These are phyloP conservation scores for Rhodotorula glutinis DNA, from an alignment of 1,284 basidiomycete species.

Conservation along the genomic window DNA sequence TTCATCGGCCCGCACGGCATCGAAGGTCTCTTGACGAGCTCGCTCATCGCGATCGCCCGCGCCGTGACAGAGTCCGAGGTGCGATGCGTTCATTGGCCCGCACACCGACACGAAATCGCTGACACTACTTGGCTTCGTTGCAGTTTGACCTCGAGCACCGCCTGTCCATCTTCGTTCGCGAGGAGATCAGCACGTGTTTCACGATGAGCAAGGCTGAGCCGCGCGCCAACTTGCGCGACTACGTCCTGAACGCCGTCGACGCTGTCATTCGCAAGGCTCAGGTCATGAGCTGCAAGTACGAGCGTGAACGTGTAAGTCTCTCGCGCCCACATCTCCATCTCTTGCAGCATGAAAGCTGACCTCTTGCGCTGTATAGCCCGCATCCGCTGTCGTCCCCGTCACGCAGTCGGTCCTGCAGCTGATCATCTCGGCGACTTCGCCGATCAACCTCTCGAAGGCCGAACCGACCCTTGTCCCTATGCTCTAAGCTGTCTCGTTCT, in stretches of 20 bases:
- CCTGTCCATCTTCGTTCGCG: slow-evolving; percentile 82
- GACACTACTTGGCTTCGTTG: neutral
- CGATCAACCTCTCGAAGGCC: slow-evolving; percentile 57
- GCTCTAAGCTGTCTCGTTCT: slow-evolving; percentile 1
- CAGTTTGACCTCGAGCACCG: slow-evolving; percentile 85
- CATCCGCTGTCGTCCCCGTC: slow-evolving; percentile 57
- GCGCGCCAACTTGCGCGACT: slow-evolving; percentile 59
- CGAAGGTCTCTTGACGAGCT: slow-evolving; percentile 82
- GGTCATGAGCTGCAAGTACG: slow-evolving; percentile 75
- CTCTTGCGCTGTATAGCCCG: slow-evolving; percentile 40
- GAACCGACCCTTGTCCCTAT: slow-evolving; percentile 55
- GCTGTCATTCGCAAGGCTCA: slow-evolving; percentile 80
- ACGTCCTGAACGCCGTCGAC: slow-evolving; percentile 71
- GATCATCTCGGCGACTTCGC: slow-evolving; percentile 62
- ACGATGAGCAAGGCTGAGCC: slow-evolving; percentile 49
- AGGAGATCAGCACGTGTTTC: slow-evolving; percentile 79
- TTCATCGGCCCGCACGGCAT: slow-evolving; percentile 86
- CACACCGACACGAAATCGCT: slow-evolving; percentile 5
- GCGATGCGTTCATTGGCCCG: slow-evolving; percentile 42
- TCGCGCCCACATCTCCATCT: slow-evolving; percentile 5
- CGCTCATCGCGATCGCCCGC: slow-evolving; percentile 85
- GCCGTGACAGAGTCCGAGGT: slow-evolving; percentile 91
- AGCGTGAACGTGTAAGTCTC: slow-evolving; percentile 67
- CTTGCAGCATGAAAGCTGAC: neutral
- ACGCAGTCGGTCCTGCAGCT: slow-evolving; percentile 80